Evolutionary conservation across 305 asterid species (phyloP).

Genomic region (Stenogyne calaminthoides): DNA sequence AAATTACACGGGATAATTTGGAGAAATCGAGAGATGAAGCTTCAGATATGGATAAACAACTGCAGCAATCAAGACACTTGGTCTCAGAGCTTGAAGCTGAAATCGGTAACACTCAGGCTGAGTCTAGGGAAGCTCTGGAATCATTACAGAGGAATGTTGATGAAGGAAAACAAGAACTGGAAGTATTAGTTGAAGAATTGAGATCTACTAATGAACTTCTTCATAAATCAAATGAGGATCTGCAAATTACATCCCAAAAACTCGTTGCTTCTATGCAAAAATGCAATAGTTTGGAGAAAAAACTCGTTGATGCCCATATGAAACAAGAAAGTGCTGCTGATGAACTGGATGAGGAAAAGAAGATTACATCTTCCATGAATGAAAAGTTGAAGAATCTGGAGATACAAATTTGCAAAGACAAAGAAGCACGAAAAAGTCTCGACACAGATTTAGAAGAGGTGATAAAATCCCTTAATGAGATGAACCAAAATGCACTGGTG

Average conservation of each 20-base stretch:
- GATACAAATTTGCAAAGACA: constrained; percentile 44
- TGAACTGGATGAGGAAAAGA: constrained; percentile 57
- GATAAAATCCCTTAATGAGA: constrained; percentile 50
- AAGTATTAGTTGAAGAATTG: constrained; percentile 50
- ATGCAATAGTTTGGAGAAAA: constrained; percentile 51
- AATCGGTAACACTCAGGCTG: constrained; percentile 45
- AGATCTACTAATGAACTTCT: constrained; percentile 47
- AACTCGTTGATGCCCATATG: constrained; percentile 51
- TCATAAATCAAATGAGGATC: constrained; percentile 51
- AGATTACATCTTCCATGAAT: constrained; percentile 40
- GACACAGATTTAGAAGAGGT: constrained; percentile 61
- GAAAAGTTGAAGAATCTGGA: constrained; percentile 50
- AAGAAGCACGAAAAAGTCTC: constrained; percentile 50
- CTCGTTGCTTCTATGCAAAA: constrained; percentile 43
- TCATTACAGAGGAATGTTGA: constrained; percentile 46
- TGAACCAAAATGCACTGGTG: constrained; percentile 45
- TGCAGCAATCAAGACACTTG: constrained; percentile 49
- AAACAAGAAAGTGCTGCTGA: constrained; percentile 49
- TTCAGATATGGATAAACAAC: constrained; percentile 49
- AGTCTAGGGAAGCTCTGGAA: constrained; percentile 50
- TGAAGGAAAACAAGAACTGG: constrained; percentile 44
- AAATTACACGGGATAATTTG: constrained; percentile 40
- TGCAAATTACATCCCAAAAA: constrained; percentile 42
- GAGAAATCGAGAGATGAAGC: constrained; percentile 57
- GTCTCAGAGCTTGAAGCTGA: constrained; percentile 66